Evolutionary conservation across 805 yeast genomes (phyloP), one percentile per base, ranked within the genome.

Genomic region (Wickerhamomyces queroliae): DNA sequence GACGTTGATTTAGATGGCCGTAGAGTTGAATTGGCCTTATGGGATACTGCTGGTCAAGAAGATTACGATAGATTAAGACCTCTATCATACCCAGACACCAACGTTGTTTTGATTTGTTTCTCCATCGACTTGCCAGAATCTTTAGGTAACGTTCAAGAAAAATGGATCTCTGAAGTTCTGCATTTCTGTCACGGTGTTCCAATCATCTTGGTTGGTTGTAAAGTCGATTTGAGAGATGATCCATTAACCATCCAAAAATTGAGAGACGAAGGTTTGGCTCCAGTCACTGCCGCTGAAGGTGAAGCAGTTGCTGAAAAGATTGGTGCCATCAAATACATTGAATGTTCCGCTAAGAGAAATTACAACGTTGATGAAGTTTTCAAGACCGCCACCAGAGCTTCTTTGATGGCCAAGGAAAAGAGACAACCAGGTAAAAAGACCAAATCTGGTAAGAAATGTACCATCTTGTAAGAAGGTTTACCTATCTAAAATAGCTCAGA

Each of bases 11-110:
- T 83, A 42, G 91, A 84, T 55, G 95, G 95, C 37, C 84, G 91
- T 66, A 78, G 85, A 61, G 97, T 91, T 43, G 96, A 90, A 63
- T 72, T 89, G 64, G 95, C 96, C 7, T 72, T 89, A 51, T 89
- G 96, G 96, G 96, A 89, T 88, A 89, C 96, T 52, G 96, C 97
- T 41, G 97, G 97, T 49, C 97, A 89, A 76, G 97, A 89, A 72
- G 97, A 90, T 70, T 89, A 89, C 62, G 96, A 88, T 65, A 84
- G 96, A 66, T 72, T 87, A 53, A 83, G 95, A 67, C 95, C 96
- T 33, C 70, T 87, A 49, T 82, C 91, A 12, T 89, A 89, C 66
- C 96, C 96, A 46, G 95, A 89, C 62, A 83, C 95, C 29, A 85
- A 87, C 61, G 96, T 89, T 47, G 84, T 89, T 44, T 74, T 89